Evolutionary conservation across 2,329 filamentous ascomycete species (phyloP).

Genomic region (Balansia obtecta): DNA sequence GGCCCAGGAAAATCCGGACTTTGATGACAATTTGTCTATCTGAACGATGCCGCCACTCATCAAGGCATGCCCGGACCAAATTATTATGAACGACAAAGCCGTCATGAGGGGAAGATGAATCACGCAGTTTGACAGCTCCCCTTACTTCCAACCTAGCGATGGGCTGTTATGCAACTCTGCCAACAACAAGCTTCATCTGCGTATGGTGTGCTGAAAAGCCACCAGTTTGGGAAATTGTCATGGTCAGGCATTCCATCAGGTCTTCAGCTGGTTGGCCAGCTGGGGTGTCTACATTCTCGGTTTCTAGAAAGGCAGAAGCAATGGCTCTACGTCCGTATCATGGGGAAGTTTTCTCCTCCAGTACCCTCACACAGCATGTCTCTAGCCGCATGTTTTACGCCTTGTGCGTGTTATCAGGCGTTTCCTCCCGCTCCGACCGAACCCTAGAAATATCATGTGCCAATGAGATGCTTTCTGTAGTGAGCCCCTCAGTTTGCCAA

Average conservation of each 20-base stretch:
- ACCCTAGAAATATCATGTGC: not conserved
- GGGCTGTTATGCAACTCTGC: too few species aligned
- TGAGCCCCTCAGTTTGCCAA: not conserved
- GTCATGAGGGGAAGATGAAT: too few species aligned
- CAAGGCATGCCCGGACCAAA: not conserved
- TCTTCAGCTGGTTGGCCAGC: not conserved
- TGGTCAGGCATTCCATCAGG: not conserved
- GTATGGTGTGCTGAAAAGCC: not conserved
- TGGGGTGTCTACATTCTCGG: not conserved
- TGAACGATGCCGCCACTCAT: not conserved
- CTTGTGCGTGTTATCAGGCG: not conserved
- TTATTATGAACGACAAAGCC: too few species aligned
- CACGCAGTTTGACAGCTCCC: too few species aligned
- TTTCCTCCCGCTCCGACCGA: not conserved
- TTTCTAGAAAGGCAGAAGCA: constrained; percentile 2
- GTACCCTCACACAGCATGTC: not conserved
- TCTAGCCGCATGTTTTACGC: not conserved
- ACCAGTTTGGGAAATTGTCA: not conserved
- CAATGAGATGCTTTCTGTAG: not conserved
- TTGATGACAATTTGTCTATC: not conserved
- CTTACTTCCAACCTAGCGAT: too few species aligned
- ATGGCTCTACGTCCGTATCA: not conserved
- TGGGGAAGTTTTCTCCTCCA: not conserved
- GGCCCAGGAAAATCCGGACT: not conserved
- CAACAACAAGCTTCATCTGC: too few species aligned